Conservation (phyloP, 2,329 filamentous ascomycete species). For the Fonsecaea monophora region DNA sequence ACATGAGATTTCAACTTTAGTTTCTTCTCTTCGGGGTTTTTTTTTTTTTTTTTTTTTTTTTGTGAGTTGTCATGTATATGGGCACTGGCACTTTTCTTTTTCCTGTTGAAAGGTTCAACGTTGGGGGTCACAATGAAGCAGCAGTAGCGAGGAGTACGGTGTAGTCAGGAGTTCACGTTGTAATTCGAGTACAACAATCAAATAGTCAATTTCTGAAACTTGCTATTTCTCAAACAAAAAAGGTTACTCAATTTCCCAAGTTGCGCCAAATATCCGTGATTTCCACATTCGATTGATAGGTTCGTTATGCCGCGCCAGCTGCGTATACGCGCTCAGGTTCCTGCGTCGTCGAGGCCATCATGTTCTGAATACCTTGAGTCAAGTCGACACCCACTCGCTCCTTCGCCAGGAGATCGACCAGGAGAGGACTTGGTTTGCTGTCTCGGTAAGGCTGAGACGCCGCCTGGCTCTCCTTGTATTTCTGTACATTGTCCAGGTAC, state of each 20-base stretch:
- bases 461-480: conserved; percentile 84
- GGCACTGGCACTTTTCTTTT: conserved; percentile 1
- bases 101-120: background rate
- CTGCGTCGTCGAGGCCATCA: conserved; percentile 39
- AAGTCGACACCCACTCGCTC: conserved; percentile 91
- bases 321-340: conserved; percentile 37
- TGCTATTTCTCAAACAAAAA: background rate
- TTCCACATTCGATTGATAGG: background rate
- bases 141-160: conserved; percentile 11
- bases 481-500: conserved; percentile 86
- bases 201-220: conserved; percentile 6
- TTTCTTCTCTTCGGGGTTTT: too few species aligned
- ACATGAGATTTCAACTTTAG: too few species aligned
- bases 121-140: background rate
- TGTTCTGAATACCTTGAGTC: conserved; percentile 61
- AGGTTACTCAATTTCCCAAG: background rate
- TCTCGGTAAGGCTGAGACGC: conserved; percentile 75
- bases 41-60: too few species aligned
- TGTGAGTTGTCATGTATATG: background rate
- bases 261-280: background rate
- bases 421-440: conserved; percentile 83
- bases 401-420: conserved; percentile 90
- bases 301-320: conserved; percentile 38
- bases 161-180: background rate
- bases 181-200: background rate